Evolutionary conservation across 2,329 filamentous ascomycete species (phyloP).

Genomic region (Atkinsonella texensis): DNA sequence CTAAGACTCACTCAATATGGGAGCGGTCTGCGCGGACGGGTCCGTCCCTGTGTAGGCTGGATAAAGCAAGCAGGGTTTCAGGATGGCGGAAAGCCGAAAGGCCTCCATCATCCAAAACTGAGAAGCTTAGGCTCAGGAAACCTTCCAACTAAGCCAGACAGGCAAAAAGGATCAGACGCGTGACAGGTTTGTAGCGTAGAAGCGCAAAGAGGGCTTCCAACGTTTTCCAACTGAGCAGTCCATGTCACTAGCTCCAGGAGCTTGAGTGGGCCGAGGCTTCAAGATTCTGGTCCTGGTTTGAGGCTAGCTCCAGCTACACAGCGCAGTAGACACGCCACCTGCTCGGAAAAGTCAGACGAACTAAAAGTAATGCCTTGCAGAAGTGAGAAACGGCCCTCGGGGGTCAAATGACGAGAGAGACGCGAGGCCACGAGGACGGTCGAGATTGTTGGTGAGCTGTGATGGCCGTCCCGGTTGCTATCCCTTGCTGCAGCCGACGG

Average conservation of each 20-base stretch:
- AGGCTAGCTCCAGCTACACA: slow-evolving; percentile 2
- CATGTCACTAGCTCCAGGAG: not conserved
- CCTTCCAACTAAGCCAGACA: slow-evolving; percentile 1
- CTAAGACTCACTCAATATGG: not conserved
- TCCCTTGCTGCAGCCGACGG: slow-evolving; percentile 5
- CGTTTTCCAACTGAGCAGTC: slow-evolving; percentile 7
- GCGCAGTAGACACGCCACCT: slow-evolving; percentile 6
- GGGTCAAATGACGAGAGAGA: slow-evolving; percentile 1
- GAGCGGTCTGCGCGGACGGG: slow-evolving; percentile 2
- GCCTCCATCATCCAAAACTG: not conserved
- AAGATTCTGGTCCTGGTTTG: slow-evolving; percentile 1
- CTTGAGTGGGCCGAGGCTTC: slow-evolving; percentile 7
- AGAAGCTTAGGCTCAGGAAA: not conserved
- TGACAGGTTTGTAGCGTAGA: slow-evolving; percentile 8
- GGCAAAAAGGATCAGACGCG: slow-evolving; percentile 5
- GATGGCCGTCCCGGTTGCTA: slow-evolving; percentile 2
- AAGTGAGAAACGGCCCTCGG: not conserved
- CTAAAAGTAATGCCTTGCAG: slow-evolving; percentile 7
- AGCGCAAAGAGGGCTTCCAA: slow-evolving; percentile 10
- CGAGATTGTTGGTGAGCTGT: slow-evolving; percentile 2
- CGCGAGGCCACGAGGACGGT: slow-evolving; percentile 1
- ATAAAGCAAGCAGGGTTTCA: not conserved
- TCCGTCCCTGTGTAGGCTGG: not conserved
- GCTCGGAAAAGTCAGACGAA: slow-evolving; percentile 2
- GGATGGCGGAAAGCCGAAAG: not conserved